phyloP scores from a whole-genome alignment of 257 asterid genomes.

The Ligustrum vulgare region DNA sequence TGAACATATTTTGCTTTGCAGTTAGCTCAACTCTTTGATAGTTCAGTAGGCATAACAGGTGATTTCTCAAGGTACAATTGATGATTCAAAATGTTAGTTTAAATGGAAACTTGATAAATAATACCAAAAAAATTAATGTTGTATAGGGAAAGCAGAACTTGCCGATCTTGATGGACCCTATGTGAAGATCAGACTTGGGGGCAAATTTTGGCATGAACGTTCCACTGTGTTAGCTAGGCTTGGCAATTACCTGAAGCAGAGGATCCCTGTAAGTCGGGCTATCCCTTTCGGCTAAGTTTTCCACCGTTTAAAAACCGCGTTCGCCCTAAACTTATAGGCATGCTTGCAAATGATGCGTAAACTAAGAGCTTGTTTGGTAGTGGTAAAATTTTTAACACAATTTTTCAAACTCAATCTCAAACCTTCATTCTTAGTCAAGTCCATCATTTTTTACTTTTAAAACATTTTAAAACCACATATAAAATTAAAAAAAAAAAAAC shows the following conservation, averaged over 20 bases:
- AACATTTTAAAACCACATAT: too few species aligned
- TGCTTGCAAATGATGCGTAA: too few species aligned
- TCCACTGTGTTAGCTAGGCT: constrained; percentile 71
- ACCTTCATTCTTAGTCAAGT: too few species aligned
- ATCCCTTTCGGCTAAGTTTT: not conserved
- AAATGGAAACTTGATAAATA: not conserved
- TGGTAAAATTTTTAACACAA: too few species aligned
- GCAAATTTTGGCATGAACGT: constrained; percentile 88
- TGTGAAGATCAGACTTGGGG: constrained; percentile 79
- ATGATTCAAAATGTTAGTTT: not conserved
- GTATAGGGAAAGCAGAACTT: constrained; percentile 76
- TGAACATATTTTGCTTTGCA: constrained; percentile 35
- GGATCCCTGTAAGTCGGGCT: constrained; percentile 68
- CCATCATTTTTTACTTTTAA: too few species aligned
- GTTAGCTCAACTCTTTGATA: constrained; percentile 85
- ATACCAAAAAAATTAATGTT: constrained; percentile 5
- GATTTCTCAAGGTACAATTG: constrained; percentile 2
- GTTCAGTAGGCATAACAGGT: constrained; percentile 92
- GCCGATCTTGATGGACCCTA: constrained; percentile 91
- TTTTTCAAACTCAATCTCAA: too few species aligned
- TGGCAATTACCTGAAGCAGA: constrained; percentile 91
- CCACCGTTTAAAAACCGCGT: not conserved
- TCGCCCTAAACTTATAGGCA: not conserved
- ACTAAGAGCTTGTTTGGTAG: too few species aligned
- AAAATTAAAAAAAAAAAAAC: too few species aligned